Evolutionary conservation across 2,329 filamentous ascomycete species (phyloP), one percentile per base, ranked within the genome.

Genomic region (Calonectria pseudoreteaudii): DNA sequence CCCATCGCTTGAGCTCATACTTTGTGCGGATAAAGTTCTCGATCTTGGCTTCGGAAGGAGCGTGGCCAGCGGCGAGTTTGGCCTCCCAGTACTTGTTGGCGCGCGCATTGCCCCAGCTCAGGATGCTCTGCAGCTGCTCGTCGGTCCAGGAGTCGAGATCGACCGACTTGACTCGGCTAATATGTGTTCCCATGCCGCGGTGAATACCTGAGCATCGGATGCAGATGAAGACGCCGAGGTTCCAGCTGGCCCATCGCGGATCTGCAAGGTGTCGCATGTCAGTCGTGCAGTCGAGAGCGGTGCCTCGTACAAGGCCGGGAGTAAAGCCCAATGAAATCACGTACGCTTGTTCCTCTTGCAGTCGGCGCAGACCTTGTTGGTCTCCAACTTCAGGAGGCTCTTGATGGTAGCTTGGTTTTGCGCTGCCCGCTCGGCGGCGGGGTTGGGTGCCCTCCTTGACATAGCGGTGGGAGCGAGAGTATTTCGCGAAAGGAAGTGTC

Each of bases 11-110:
- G 68, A 97, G 94, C 85, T 99, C 97, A 85, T 99, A 99, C 86
- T 99, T 99, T 71, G 97, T 99, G 78, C 97, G 93, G 81, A 99
- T 98, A 83, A 99, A 99, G 88, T 98, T 99, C 90, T 99, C 97
- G 80, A 99, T 98, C 90, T 99, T 99, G 78, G 94, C 91, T 87
- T 99, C 97, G 28, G 96, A 98, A 1, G 97, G 97, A 60, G 96
- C 92, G 85, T 99, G 97, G 73, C 96, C 96, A 18, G 93, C 87
- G 3, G 96, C 95, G 81, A 99, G 87, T 87, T 98, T 99, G 75
- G 94, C 92, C 86, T 99, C 97, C 96, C 96, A 99, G 85, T 98
- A 98, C 89, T 98, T 98, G 88, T 99, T 99, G 71, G 97, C 97
- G 85, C 96, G 93, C 70, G 94, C 91, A 85, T 99, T 99, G 74